Conservation (phyloP, 2,329 filamentous ascomycete species). For the Botrytis galanthina region DNA sequence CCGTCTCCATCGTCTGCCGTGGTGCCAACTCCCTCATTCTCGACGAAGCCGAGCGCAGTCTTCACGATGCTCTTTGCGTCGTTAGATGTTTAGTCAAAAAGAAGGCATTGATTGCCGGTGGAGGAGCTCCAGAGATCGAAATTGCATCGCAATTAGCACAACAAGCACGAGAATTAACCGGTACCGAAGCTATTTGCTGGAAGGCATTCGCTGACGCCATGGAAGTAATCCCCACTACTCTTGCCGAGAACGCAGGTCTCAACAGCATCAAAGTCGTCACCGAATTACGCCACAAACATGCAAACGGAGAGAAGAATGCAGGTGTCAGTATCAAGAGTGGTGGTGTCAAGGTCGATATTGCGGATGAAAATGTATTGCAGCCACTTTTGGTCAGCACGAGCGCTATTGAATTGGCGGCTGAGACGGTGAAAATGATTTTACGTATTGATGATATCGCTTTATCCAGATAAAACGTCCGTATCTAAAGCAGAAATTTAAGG, state of each 20-base stretch:
- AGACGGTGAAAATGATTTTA: constrained; percentile 73
- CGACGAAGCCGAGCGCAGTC: constrained; percentile 92
- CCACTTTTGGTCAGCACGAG: constrained; percentile 95
- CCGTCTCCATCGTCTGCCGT: constrained; percentile 89
- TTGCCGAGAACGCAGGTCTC: constrained; percentile 94
- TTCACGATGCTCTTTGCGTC: constrained; percentile 97
- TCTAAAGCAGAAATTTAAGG: constrained; percentile 7
- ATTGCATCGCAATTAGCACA: constrained; percentile 84
- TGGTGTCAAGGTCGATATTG: constrained; percentile 94
- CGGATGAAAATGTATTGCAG: constrained; percentile 94
- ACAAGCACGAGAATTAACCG: constrained; percentile 77
- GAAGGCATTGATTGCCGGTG: constrained; percentile 97
- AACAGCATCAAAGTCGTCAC: constrained; percentile 99
- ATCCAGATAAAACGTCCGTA: constrained; percentile 29
- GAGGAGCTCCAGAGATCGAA: constrained; percentile 94
- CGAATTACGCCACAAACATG: constrained; percentile 89
- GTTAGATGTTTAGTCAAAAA: constrained; percentile 98
- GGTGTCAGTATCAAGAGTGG: constrained; percentile 98
- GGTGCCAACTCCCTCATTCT: constrained; percentile 93
- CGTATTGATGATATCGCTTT: constrained; percentile 37
- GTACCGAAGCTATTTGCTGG: constrained; percentile 97
- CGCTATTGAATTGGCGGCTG: constrained; percentile 92
- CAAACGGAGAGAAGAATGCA: constrained; percentile 90
- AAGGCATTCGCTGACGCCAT: constrained; percentile 98
- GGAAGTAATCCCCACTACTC: constrained; percentile 93